Base-by-base conservation (phyloP, 805 yeast genomes). In the Brettanomyces bruxellensis region DNA sequence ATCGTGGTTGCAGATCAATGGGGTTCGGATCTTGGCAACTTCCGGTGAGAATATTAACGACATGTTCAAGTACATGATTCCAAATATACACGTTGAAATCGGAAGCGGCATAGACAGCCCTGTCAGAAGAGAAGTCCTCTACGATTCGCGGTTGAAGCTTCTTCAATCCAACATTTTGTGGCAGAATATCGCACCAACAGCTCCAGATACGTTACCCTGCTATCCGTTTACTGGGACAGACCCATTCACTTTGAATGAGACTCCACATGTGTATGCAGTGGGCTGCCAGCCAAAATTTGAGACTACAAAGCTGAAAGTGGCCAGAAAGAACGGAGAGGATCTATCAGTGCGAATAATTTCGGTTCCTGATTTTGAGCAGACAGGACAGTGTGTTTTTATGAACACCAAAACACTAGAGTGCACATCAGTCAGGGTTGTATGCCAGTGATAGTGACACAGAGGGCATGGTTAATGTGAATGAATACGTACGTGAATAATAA, bases 131-230 rank as follows among this genome's bases (percentile, higher is more conserved):
- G 62, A 54, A 43, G 45, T 55, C 75, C 76, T 57, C 62, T 82
- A 43, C 79, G 91, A 55, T 86, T 59, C 70, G 2, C 64, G 84
- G 47, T 54, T 77, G 14, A 72, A 74, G 22, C 65, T 83, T 55
- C 71, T 91, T 68, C 85, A 81, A 54, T 71, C 79, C 13, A 83
- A 86, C 0, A 58, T 93, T 35, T 66, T 69, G 41, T 90, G 96
- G 95, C 91, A 89, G 56, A 87, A 87, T 57, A 70, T 86, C 24
- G 81, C 86, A 1, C 99, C 99, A 3, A 89, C 97, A 0, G 95
- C 96, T 1, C 99, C 99, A 0, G 98, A 93, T 58, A 93, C 99
- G 0, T 66, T 93, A 39, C 84, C 90, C 73, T 81, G 95, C 53
- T 89, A 87, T 55, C 97, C 99, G 1, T 90, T 73, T 56, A 73